Evolutionary conservation across 306 rosid genomes (phyloP).

Genomic region (Prosopis cineraria): DNA sequence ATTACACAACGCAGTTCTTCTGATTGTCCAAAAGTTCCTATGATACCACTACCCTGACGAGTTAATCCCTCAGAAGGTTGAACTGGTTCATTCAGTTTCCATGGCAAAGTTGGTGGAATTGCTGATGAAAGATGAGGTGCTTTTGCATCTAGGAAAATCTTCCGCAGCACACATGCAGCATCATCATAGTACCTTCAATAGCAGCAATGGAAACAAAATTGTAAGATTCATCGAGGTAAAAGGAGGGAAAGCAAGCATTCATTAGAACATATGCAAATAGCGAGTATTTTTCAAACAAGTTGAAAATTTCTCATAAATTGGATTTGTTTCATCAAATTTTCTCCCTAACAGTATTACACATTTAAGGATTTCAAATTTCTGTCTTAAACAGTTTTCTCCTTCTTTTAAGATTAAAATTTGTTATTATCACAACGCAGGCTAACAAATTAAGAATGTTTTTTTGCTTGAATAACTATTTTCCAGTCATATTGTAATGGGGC

Average conservation of each 20-base stretch:
- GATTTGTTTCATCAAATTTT: not conserved
- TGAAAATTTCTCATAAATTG: not conserved
- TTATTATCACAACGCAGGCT: not conserved
- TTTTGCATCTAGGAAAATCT: conserved; percentile 91
- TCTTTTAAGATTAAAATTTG: conserved; percentile 15
- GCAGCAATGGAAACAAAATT: conserved; percentile 22
- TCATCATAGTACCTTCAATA: conserved; percentile 89
- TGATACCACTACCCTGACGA: conserved; percentile 95
- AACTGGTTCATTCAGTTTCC: conserved; percentile 79
- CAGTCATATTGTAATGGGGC: not conserved
- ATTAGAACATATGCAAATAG: conserved; percentile 10
- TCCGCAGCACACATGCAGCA: conserved; percentile 94
- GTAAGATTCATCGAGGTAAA: conserved; percentile 30
- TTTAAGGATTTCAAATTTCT: conserved; percentile 1
- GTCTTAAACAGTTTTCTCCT: not conserved
- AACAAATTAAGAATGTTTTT: not conserved
- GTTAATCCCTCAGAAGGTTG: conserved; percentile 77
- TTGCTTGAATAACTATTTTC: conserved; percentile 16
- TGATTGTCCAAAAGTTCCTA: conserved; percentile 82
- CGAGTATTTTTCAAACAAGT: not conserved
- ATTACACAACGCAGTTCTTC: conserved; percentile 97
- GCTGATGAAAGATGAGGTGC: conserved; percentile 96
- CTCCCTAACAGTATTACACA: not conserved
- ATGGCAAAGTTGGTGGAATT: conserved; percentile 91
- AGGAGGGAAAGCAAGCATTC: conserved; percentile 2